These are phyloP conservation scores for Eutypa lata DNA, from an alignment of 2,329 filamentous ascomycete species.

Conservation along the genomic window DNA sequence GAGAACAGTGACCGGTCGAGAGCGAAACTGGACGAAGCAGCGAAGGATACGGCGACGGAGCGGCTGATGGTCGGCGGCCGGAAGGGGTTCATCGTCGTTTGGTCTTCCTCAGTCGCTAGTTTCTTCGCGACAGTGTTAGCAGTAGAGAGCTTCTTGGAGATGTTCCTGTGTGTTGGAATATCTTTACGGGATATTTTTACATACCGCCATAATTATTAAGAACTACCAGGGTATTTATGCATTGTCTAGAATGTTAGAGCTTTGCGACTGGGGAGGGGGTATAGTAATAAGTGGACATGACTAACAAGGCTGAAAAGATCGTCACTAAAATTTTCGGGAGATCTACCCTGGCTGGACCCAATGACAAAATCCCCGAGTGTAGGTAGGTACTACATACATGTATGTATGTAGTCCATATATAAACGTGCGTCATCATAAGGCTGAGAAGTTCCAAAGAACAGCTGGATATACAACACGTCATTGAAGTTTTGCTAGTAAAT, in stretches of 20 bases:
- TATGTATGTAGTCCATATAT: no score
- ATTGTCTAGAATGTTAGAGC: neutral
- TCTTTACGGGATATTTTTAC: neutral
- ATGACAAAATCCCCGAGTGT: neutral
- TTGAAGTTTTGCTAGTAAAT: neutral
- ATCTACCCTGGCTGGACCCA: neutral
- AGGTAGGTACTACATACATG: no score
- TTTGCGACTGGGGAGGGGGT: neutral
- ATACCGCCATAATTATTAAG: neutral
- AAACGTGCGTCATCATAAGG: neutral
- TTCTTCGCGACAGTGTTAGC: conserved; percentile 9
- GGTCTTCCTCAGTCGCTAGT: conserved; percentile 25
- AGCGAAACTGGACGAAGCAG: conserved; percentile 28
- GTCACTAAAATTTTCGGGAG: neutral
- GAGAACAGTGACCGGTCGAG: conserved; percentile 84
- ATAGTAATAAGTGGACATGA: neutral
- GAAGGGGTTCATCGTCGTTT: conserved; percentile 54
- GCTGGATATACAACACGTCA: neutral
- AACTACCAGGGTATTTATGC: neutral
- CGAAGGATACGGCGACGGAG: conserved; percentile 57
- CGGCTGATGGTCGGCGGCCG: conserved; percentile 74
- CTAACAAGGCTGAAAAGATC: neutral
- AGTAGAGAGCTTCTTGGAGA: neutral
- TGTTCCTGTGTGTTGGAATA: neutral
- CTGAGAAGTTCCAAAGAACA: neutral